phyloP scores from a whole-genome alignment of 2,329 filamentous ascomycete species.

The Knufia petricola region DNA sequence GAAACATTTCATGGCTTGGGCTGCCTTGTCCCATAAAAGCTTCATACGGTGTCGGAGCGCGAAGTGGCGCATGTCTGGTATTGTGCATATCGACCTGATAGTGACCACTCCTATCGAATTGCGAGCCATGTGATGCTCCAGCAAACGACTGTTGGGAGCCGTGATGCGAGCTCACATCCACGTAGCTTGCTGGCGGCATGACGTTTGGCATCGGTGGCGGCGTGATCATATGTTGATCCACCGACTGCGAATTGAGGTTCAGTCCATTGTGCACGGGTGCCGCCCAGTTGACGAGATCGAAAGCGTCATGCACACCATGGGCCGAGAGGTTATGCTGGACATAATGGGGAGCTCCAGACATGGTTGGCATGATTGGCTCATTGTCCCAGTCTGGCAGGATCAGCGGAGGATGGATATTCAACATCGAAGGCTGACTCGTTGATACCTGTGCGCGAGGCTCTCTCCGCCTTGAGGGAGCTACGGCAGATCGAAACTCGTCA shows the following conservation, averaged over 20 bases:
- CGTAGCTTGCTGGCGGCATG: not conserved
- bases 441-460: not conserved
- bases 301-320: not conserved
- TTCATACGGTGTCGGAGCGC: not conserved
- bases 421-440: not conserved
- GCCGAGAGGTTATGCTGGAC: not conserved
- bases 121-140: not conserved
- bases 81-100: not conserved
- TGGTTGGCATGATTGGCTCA: not conserved
- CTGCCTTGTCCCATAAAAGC: not conserved
- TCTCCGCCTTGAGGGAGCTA: not conserved
- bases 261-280: not conserved
- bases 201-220: not conserved
- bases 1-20: not conserved
- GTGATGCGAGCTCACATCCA: not conserved
- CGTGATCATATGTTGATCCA: slow-evolving; percentile 4
- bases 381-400: slow-evolving; percentile 2
- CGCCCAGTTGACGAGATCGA: not conserved
- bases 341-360: not conserved
- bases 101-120: not conserved
- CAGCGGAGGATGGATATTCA: not conserved
- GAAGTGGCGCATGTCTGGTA: not conserved
- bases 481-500: not conserved
- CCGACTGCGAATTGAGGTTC: not conserved
- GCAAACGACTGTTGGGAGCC: not conserved